Evolutionary conservation across 1,139 yeast species (phyloP), one percentile per base, ranked within the genome.

Genomic region (Zhuliangozyma blackwelliae): DNA sequence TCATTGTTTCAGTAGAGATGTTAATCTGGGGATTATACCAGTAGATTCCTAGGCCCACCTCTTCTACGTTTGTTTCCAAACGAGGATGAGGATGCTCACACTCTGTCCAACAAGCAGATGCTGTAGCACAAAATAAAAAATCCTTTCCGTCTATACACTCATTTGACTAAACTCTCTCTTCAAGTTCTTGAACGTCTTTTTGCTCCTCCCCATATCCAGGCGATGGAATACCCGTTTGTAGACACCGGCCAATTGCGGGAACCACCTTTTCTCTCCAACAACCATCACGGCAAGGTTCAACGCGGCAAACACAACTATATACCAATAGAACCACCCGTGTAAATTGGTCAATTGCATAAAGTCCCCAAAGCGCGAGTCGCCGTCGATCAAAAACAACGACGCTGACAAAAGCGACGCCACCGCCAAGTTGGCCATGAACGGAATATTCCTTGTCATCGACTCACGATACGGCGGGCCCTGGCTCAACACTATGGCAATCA

Each of bases 381-480:
- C 69, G 33, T 75, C 58, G 8, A 80, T 57, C 16, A 51, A 43
- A 71, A 83, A 80, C 46, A 84, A 56, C 7, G 56, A 36, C 0
- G 67, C 39, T 12, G 90, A 81, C 7, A 78, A 46, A 1, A 66
- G 32, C 1, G 74, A 46, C 0, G 94, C 74, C 0, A 63, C 46
- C 0, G 67, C 48, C 36, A 87, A 68, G 35, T 90, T 87, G 2
- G 68, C 35, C 39, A 92, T 65, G 52, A 88, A 90, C 7, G 95
- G 95, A 8, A 49, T 38, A 56, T 92, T 92, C 45, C 77, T 70
- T 28, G 64, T 58, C 51, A 85, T 75, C 1, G 94, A 82, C 52
- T 86, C 83, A 41, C 98, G 73, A 57, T 88, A 94, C n/a, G 99
- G 99, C 10, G 95, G 94, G 0, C 99, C 98, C 23, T 79, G 86